A percentile compares a stretch with the other conserved stretches of the same genome.
phyloP scores from a whole-genome alignment of 2,329 filamentous ascomycete species.

The Venturia pyrina region DNA sequence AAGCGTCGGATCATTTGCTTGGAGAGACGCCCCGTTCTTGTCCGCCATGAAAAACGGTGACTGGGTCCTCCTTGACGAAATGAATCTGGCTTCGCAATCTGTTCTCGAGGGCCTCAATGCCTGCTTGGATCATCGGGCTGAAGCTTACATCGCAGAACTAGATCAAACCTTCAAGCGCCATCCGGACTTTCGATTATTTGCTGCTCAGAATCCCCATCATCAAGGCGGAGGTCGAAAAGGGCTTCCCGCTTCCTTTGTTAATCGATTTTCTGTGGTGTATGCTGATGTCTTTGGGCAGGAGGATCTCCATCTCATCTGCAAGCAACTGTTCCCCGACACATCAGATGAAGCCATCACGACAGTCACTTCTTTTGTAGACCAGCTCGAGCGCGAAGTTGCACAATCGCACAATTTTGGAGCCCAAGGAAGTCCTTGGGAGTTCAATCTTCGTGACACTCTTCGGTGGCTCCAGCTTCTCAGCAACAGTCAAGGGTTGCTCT shows the following conservation, averaged over 20 bases:
- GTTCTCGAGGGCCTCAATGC: constrained; percentile 94
- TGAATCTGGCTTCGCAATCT: constrained; percentile 96
- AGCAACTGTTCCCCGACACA: constrained; percentile 62
- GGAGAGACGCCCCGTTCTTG: constrained; percentile 91
- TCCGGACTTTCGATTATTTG: constrained; percentile 84
- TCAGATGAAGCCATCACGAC: constrained; percentile 48
- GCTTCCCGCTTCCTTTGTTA: constrained; percentile 89
- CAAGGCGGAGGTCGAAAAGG: constrained; percentile 95
- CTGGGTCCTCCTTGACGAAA: constrained; percentile 95
- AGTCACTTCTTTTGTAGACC: constrained; percentile 70
- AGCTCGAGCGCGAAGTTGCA: constrained; percentile 63
- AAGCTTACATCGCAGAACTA: constrained; percentile 90
- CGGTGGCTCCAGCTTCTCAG: constrained; percentile 72
- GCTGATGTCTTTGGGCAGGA: constrained; percentile 77
- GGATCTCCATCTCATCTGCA: constrained; percentile 74
- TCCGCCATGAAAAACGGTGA: constrained; percentile 94
- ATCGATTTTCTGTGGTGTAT: constrained; percentile 96
- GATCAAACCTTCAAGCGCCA: constrained; percentile 90
- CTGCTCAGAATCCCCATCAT: constrained; percentile 94
- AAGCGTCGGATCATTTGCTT: constrained; percentile 80
- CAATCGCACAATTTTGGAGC: constrained; percentile 43
- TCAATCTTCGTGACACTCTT: constrained; percentile 83
- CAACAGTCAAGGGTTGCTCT: constrained; percentile 49
- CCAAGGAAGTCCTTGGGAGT: constrained; percentile 78
- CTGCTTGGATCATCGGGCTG: constrained; percentile 89